phyloP scores from a whole-genome alignment of 2,329 filamentous ascomycete species.

The Penicillium expansum region DNA sequence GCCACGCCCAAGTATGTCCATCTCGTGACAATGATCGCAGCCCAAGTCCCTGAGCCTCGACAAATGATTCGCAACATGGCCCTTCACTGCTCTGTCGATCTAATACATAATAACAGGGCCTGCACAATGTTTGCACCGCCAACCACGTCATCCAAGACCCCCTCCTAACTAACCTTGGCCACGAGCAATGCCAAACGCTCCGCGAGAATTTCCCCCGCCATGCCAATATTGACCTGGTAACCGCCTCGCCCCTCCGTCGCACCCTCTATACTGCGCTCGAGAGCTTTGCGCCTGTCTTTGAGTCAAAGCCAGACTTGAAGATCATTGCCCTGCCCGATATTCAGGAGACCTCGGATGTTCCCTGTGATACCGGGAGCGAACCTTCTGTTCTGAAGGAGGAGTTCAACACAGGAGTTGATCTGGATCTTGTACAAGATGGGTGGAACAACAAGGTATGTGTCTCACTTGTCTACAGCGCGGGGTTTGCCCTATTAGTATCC shows the following conservation, averaged over 20 bases:
- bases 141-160: conserved; percentile 77
- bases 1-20: conserved; percentile 46
- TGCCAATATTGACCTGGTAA: conserved; percentile 63
- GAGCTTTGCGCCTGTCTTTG: conserved; percentile 61
- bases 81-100: neutral
- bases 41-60: neutral
- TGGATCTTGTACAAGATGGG: conserved; percentile 57
- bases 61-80: neutral
- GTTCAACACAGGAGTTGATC: conserved; percentile 64
- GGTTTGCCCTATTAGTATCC: neutral
- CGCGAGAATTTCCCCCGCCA: conserved; percentile 63
- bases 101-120: conserved; percentile 55
- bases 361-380: conserved; percentile 72
- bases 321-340: conserved; percentile 69
- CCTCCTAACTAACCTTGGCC: conserved; percentile 70
- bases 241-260: conserved; percentile 75
- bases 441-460: conserved; percentile 68
- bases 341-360: conserved; percentile 72
- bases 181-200: conserved; percentile 68
- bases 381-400: conserved; percentile 56
- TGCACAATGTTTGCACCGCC: conserved; percentile 70
- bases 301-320: conserved; percentile 45
- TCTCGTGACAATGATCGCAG: neutral
- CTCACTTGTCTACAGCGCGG: neutral
- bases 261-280: conserved; percentile 75